Conservation (phyloP, 2,329 filamentous ascomycete genomes). For the Ophiostoma fasciatum region DNA sequence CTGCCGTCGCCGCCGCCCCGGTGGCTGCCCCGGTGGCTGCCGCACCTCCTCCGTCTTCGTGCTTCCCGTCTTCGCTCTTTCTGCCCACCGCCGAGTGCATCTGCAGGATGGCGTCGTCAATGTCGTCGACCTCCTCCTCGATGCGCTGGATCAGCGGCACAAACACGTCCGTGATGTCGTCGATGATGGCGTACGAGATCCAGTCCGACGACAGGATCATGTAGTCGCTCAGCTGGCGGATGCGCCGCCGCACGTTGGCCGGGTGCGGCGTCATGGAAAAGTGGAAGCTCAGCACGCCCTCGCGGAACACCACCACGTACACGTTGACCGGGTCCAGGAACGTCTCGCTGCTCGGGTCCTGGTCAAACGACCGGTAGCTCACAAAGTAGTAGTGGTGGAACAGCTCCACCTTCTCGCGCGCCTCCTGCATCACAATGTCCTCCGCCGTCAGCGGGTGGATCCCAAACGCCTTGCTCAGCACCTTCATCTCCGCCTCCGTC, state of each 20-base stretch:
- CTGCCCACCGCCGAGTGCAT: slow-evolving; percentile 47
- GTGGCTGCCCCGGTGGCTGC: no score
- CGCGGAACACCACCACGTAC: slow-evolving; percentile 92
- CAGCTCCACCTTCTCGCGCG: slow-evolving; percentile 92
- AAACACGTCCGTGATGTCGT: slow-evolving; percentile 96
- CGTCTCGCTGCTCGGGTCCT: slow-evolving; percentile 76
- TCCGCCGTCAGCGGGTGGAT: slow-evolving; percentile 93
- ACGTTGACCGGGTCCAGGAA: slow-evolving; percentile 94
- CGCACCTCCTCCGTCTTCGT: slow-evolving; percentile 26
- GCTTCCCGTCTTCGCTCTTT: slow-evolving; percentile 9
- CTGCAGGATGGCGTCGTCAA: slow-evolving; percentile 78
- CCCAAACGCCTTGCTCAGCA: slow-evolving; percentile 80
- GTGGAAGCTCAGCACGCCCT: slow-evolving; percentile 92
- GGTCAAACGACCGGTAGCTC: slow-evolving; percentile 95
- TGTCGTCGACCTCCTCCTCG: slow-evolving; percentile 92
- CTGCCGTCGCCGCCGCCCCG: slow-evolving; percentile 7
- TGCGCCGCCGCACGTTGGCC: slow-evolving; percentile 84
- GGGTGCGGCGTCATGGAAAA: slow-evolving; percentile 93
- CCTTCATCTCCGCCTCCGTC: slow-evolving; percentile 90
- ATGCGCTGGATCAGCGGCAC: slow-evolving; percentile 83
- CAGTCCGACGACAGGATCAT: slow-evolving; percentile 86
- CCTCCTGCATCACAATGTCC: slow-evolving; percentile 94
- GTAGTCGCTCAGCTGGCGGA: slow-evolving; percentile 88
- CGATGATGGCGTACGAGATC: slow-evolving; percentile 96
- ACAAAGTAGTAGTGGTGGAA: slow-evolving; percentile 98